A percentile compares a stretch with the other conserved stretches of the same genome.
phyloP scores from a whole-genome alignment of 2,329 filamentous ascomycete species.

The Talaromyces piceae region DNA sequence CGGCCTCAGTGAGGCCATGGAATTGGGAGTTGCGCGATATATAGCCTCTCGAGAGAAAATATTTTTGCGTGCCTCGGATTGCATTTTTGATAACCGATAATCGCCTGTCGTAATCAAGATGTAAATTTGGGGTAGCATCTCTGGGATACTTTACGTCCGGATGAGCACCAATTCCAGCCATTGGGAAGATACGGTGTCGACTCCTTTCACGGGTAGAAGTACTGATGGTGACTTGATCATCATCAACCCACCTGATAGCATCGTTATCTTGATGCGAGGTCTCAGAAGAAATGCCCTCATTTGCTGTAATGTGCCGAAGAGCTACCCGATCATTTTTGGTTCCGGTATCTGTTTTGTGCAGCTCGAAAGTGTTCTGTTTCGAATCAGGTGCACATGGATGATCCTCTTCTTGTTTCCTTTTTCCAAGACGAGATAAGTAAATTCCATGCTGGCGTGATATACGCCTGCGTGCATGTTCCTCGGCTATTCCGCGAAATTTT shows the following conservation, averaged over 20 bases:
- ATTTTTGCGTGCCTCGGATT: constrained; percentile 22
- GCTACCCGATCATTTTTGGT: not conserved
- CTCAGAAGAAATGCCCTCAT: not conserved
- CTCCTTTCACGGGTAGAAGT: constrained; percentile 12
- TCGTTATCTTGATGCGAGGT: constrained; percentile 7
- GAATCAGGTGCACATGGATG: not conserved
- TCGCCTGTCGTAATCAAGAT: constrained; percentile 14
- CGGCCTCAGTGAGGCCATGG: constrained; percentile 37
- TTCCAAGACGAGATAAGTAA: not conserved
- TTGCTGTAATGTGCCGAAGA: not conserved
- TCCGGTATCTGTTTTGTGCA: not conserved
- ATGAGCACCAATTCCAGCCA: constrained; percentile 29
- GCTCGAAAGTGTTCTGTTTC: not conserved
- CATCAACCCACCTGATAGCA: constrained; percentile 21
- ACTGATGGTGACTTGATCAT: constrained; percentile 23
- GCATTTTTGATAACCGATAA: constrained; percentile 18
- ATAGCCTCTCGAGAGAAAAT: constrained; percentile 23
- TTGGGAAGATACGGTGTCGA: constrained; percentile 24
- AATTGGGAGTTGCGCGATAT: constrained; percentile 45
- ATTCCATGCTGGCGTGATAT: constrained; percentile 3
- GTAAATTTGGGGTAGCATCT: constrained; percentile 18
- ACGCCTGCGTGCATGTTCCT: constrained; percentile 18
- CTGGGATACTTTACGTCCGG: constrained; percentile 28
- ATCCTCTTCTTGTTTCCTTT: not conserved
- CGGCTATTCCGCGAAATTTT: constrained; percentile 49